Conservation (phyloP, 768 basidiomycete genomes). For the Termitomyces sp. region DNA sequence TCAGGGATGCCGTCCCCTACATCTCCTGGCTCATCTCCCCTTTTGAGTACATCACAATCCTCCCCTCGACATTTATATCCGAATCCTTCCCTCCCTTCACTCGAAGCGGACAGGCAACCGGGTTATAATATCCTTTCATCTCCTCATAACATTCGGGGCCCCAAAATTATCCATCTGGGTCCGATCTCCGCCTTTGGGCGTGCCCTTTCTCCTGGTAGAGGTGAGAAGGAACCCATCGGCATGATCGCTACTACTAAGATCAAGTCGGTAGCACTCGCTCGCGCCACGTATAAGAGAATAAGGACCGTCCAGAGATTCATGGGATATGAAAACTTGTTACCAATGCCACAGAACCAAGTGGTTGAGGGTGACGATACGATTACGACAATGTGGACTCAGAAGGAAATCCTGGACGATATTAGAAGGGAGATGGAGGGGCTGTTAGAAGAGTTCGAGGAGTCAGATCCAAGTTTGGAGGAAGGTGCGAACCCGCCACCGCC, state of each 20-base stretch:
- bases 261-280: slow-evolving; percentile 45
- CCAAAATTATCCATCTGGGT: slow-evolving; percentile 58
- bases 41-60: slow-evolving; percentile 27
- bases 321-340: slow-evolving; percentile 57
- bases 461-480: slow-evolving; percentile 20
- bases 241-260: slow-evolving; percentile 37
- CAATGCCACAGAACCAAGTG: slow-evolving; percentile 29
- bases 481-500: slow-evolving; percentile 17
- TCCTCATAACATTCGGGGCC: slow-evolving; percentile 29
- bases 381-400: slow-evolving; percentile 46
- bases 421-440: slow-evolving; percentile 50
- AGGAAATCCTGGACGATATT: slow-evolving; percentile 46
- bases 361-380: slow-evolving; percentile 26
- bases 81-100: slow-evolving; percentile 12
- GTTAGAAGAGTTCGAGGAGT: slow-evolving; percentile 52
- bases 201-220: slow-evolving; percentile 22
- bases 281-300: slow-evolving; percentile 54
- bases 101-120: slow-evolving; percentile 28
- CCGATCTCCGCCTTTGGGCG: slow-evolving; percentile 37
- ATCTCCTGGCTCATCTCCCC: slow-evolving; percentile 44
- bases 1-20: slow-evolving; percentile 40
- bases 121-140: slow-evolving; percentile 34
- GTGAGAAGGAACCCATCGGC: slow-evolving; percentile 14
- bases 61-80: slow-evolving; percentile 21
- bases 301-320: slow-evolving; percentile 56